These are phyloP conservation scores for Globisporangium perplexum DNA, from an alignment of 352 stramenopile genomes.

Conservation along the genomic window DNA sequence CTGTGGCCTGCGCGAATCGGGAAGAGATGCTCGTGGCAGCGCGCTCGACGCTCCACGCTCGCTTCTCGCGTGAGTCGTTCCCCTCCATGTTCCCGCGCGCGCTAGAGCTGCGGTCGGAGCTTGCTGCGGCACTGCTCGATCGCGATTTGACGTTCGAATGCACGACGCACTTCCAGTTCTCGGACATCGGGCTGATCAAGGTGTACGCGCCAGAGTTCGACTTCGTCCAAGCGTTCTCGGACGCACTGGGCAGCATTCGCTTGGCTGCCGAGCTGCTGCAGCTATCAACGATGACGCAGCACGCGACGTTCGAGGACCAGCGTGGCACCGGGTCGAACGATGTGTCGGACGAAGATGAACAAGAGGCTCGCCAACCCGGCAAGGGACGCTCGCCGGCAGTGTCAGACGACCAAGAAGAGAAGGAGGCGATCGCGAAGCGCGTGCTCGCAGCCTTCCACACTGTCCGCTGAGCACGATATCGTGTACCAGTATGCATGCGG, in stretches of 20 bases:
- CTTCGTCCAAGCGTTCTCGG: slow-evolving; percentile 9
- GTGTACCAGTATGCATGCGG: too few relatives aligned
- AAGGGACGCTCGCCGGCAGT: neutral
- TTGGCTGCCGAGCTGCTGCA: slow-evolving; percentile 8
- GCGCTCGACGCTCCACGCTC: slow-evolving; percentile 4
- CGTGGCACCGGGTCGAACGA: neutral
- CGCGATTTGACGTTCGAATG: slow-evolving; percentile 12
- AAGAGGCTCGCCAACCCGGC: neutral
- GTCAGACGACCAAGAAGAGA: neutral
- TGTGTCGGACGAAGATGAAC: neutral
- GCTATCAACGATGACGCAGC: slow-evolving; percentile 3
- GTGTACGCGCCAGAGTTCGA: slow-evolving; percentile 7
- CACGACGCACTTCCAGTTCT: slow-evolving; percentile 10
- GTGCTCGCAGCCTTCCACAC: neutral
- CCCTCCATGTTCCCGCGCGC: slow-evolving; percentile 10
- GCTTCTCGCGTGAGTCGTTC: slow-evolving; percentile 7
- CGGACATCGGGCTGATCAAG: slow-evolving; percentile 2
- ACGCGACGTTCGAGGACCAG: neutral
- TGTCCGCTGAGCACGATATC: neutral
- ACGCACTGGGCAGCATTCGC: neutral
- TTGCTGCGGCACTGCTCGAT: slow-evolving; percentile 4
- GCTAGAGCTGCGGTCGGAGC: neutral
- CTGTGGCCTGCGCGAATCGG: slow-evolving; percentile 1
- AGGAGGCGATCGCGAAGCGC: slow-evolving; percentile 1
- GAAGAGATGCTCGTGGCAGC: slow-evolving; percentile 5